Evolutionary conservation across 1,284 basidiomycete species (phyloP), one percentile per base, ranked within the genome.

Genomic region (Neotropicomus parvogracilis): DNA sequence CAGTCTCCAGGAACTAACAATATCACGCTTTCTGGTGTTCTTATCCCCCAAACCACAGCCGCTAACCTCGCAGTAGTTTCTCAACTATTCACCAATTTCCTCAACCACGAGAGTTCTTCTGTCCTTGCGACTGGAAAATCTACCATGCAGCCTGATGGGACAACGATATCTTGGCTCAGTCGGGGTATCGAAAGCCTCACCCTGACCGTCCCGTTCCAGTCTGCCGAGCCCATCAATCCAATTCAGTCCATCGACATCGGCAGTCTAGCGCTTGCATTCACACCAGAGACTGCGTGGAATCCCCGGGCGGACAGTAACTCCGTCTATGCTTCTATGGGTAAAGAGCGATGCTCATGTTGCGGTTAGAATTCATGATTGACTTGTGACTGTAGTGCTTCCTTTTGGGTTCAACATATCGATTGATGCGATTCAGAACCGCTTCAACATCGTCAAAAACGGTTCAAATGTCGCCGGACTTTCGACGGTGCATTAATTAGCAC

Each of bases 331-430:
- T 65, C 64, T 29, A 70, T 91, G 54, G 59, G 80, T 81, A 63
- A 50, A 72, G 58, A 20, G 3, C 45, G 32, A 16, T 12, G 14
- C 29, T 40, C 28, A 26, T 44, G 3, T 17, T 43, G 7, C 19
- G 43, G 24, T 9, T 16, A 34, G 28, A 43, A 19, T 21, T 58
- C 6, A 44, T 4, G 19, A 43, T 38, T 31, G 13, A 32, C 2
- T 41, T 32, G 45, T 36, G 21, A 20, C 36, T 45, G 28, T 53
- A 83, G 83, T 74, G 50, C 67, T 91, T 45, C 88, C 88, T 26
- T 91, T 91, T 56, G 88, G 88, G n/a, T 90, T 91, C 67, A 69
- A 70, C 21, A 44, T 90, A 12, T 68, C 72, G n/a, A 81, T 91
- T 45, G 75, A 74, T 26, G 64, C 81, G 56, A 87, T 90, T 27